Base-by-base conservation (phyloP, 2,329 filamentous ascomycete genomes). In the Penicillium sp. region DNA sequence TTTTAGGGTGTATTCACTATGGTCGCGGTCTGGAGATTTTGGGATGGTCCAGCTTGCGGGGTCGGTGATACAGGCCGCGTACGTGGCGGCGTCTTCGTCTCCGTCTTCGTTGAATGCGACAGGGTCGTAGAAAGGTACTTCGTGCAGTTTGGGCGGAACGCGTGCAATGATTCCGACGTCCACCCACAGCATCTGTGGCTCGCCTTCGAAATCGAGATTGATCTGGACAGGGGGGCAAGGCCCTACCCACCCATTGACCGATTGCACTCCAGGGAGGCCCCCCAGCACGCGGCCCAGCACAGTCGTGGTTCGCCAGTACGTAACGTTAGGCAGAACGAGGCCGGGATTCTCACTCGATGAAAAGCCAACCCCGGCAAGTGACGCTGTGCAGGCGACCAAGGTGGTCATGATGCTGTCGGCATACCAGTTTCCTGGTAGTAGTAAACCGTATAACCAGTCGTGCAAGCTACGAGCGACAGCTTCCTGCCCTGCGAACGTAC, bases 361-460 rank as follows among this genome's bases (percentile, higher is more conserved):
- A 11, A 38, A 38, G 35, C 35, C 35, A 11, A 38, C 15, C 7
- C 15, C 15, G 8, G 35, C 6, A 4, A 38, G 35, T 11, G 35
- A 38, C 8, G 35, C 35, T 4, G 7, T 38, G 35, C 35, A 38
- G 35, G 35, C 4, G 8, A 11, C 35, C 23, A 51, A 11, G 26
- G 23, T 15, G 23, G 21, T 51, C 49, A 51, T 51, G 26, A 51
- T 30, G 23, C n/a, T 30, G 23, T 51, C 26, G 2, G 49, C 21
- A n/a, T 30, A 51, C 17, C 26, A 51, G 11, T 30, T 51, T 11
- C 49, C 49, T 11, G 49, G 49, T 11, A 51, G 29, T 7, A 51
- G 23, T n/a, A 35, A 5, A n/a, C 49, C 49, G 30, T 51, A 51
- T 17, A 51, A 29, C 49, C 49, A 51, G 49, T 51, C 49, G 30